Conservation (phyloP, 768 basidiomycete species). For the Boletus rubropictus region DNA sequence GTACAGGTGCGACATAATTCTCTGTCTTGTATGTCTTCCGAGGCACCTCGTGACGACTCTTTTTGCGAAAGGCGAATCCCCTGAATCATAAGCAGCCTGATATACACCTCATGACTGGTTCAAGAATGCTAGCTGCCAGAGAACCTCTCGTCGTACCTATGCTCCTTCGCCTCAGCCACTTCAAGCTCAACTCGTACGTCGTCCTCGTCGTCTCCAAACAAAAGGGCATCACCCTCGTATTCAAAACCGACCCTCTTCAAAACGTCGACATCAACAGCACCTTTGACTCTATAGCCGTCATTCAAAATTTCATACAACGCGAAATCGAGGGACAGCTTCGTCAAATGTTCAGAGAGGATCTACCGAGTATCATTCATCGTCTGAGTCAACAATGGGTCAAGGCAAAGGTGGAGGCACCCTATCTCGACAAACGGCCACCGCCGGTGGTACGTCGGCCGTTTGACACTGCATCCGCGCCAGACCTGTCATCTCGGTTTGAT, state of each 20-base stretch:
- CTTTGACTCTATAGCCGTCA: conserved; percentile 96
- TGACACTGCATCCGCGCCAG: conserved; percentile 42
- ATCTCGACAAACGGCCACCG: conserved; percentile 53
- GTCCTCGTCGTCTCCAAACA: conserved; percentile 96
- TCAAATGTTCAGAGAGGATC: conserved; percentile 96
- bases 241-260: conserved; percentile 98
- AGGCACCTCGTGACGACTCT: conserved; percentile 4
- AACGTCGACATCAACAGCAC: conserved; percentile 97
- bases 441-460: conserved; percentile 29
- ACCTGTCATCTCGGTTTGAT: conserved; percentile 26
- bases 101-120: conserved; percentile 78
- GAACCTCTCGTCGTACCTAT: conserved; percentile 96
- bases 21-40: background rate
- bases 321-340: conserved; percentile 96
- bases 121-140: conserved; percentile 86
- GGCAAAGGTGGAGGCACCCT: conserved; percentile 90
- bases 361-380: conserved; percentile 94
- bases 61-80: conserved; percentile 73
- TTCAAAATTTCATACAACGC: conserved; percentile 94
- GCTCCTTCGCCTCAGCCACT: conserved; percentile 93
- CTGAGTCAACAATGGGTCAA: conserved; percentile 95
- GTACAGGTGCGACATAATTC: conserved; percentile 61
- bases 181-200: conserved; percentile 91
- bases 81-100: conserved; percentile 88
- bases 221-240: conserved; percentile 97